phyloP scores from a whole-genome alignment of 202 grass and related monocot genomes.

The Digitaria exilis region DNA sequence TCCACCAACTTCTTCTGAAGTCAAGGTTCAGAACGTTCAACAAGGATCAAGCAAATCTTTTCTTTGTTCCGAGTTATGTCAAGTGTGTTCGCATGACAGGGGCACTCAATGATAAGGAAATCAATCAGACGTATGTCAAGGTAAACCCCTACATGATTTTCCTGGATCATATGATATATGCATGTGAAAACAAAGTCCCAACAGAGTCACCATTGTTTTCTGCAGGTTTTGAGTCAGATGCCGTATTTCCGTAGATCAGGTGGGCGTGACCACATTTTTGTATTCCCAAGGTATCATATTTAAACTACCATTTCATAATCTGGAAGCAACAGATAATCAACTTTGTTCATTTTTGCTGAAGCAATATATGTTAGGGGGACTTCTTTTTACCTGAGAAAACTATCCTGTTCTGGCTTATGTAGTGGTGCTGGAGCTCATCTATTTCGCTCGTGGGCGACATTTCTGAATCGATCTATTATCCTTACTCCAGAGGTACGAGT shows the following conservation, averaged over 20 bases:
- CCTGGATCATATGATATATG: background rate
- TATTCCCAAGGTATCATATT: conserved; percentile 86
- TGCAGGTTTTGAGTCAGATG: conserved; percentile 88
- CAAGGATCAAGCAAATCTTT: conserved; percentile 87
- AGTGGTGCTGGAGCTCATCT: conserved; percentile 94
- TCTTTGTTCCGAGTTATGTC: conserved; percentile 91
- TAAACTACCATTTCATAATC: background rate
- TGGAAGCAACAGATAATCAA: background rate
- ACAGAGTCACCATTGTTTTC: background rate
- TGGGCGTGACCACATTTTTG: conserved; percentile 91
- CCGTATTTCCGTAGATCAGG: conserved; percentile 90
- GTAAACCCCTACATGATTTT: conserved; percentile 29
- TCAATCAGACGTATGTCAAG: conserved; percentile 90
- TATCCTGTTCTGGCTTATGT: conserved; percentile 34
- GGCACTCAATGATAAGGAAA: conserved; percentile 82
- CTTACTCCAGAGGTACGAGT: conserved; percentile 88
- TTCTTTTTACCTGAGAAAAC: conserved; percentile 26
- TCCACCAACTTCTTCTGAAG: conserved; percentile 84
- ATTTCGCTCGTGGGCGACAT: conserved; percentile 82
- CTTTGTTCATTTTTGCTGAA: background rate
- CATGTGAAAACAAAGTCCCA: background rate
- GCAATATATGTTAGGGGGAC: background rate
- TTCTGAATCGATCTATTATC: conserved; percentile 91
- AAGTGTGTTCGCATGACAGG: conserved; percentile 92
- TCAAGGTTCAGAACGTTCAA: conserved; percentile 72